phyloP scores from a whole-genome alignment of 257 asterid genomes.

The Petunia secreta region DNA sequence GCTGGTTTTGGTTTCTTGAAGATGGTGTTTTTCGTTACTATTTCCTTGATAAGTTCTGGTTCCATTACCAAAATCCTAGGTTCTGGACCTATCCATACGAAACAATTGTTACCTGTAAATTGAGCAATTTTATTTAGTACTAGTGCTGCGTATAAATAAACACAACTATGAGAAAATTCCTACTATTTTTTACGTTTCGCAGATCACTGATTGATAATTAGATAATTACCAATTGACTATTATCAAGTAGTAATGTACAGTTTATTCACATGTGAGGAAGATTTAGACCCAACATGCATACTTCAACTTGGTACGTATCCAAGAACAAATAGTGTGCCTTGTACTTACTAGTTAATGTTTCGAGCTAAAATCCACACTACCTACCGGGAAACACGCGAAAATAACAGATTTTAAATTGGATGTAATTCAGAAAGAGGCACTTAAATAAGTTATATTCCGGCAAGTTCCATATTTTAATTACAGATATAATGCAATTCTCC shows the following conservation, averaged over 20 bases:
- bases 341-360: background rate
- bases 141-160: too few species aligned
- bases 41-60: conserved; percentile 50
- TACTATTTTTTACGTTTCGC: background rate
- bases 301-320: background rate
- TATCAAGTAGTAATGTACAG: background rate
- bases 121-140: background rate
- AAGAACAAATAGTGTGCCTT: background rate
- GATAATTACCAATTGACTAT: background rate
- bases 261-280: background rate
- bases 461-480: conserved; percentile 1
- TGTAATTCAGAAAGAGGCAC: background rate
- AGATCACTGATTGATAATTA: too few species aligned
- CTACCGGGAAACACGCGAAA: conserved; percentile 21
- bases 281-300: background rate
- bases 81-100: conserved; percentile 57
- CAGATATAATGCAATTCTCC: background rate
- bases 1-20: conserved; percentile 59
- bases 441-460: background rate
- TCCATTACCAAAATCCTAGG: conserved; percentile 51
- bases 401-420: background rate
- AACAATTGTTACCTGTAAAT: conserved; percentile 49
- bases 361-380: background rate
- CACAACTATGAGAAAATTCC: background rate
- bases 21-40: conserved; percentile 39